phyloP scores from a whole-genome alignment of 768 basidiomycete species.

The Leccinum fibrillosum region DNA sequence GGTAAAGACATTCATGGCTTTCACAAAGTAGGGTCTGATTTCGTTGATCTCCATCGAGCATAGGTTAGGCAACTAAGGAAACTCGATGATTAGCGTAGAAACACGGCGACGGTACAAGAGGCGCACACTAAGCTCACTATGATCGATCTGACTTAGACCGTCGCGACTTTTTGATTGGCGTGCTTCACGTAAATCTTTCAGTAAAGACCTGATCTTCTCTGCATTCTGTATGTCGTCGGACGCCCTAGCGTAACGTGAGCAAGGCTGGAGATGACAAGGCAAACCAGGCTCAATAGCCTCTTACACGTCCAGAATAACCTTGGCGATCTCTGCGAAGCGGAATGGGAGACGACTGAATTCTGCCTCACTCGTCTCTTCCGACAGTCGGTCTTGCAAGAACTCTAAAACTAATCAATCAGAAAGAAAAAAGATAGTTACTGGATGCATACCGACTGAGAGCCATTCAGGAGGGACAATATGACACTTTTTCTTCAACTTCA shows the following conservation, averaged over 20 bases:
- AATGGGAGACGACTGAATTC: slow-evolving; percentile 82
- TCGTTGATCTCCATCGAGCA: slow-evolving; percentile 94
- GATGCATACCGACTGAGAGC: slow-evolving; percentile 73
- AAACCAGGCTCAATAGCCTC: slow-evolving; percentile 23
- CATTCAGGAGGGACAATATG: slow-evolving; percentile 88
- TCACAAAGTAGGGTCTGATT: slow-evolving; percentile 84
- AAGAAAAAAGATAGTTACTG: neutral
- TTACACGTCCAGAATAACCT: slow-evolving; percentile 90
- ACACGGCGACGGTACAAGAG: neutral
- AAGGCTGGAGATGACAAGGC: neutral
- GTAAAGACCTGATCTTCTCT: slow-evolving; percentile 76
- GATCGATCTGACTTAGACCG: slow-evolving; percentile 76
- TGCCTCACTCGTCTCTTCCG: slow-evolving; percentile 67
- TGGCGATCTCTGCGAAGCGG: slow-evolving; percentile 86
- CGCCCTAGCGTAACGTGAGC: slow-evolving; percentile 49
- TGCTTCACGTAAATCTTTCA: slow-evolving; percentile 95
- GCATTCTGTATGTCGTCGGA: slow-evolving; percentile 86
- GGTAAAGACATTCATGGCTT: slow-evolving; percentile 71
- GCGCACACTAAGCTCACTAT: slow-evolving; percentile 76
- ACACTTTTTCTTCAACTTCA: slow-evolving; percentile 94
- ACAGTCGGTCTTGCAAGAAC: slow-evolving; percentile 70
- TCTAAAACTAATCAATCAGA: slow-evolving; percentile 44
- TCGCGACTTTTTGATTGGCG: slow-evolving; percentile 91
- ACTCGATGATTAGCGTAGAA: neutral
- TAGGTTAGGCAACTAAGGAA: slow-evolving; percentile 69